These are phyloP conservation scores for Cutaneotrichosporon sp. DNA, from an alignment of 1,284 basidiomycete species.

Conservation along the genomic window DNA sequence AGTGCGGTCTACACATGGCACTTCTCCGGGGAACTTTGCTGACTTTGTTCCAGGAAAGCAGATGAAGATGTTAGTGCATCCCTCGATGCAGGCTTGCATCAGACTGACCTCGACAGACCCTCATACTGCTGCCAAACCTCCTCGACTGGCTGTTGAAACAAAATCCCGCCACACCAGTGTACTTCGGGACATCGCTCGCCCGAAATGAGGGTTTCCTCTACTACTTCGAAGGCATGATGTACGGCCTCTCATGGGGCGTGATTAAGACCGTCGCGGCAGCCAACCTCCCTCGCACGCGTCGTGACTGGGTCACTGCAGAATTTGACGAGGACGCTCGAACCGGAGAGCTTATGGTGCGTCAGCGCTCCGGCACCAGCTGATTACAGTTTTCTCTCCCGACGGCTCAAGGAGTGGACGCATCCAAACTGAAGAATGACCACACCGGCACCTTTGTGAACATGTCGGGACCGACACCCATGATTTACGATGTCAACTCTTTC, in stretches of 20 bases:
- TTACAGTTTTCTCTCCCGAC: slow-evolving; percentile 1
- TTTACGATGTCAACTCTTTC: slow-evolving; percentile 4
- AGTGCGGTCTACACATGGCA: no score
- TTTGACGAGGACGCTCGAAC: slow-evolving; percentile 27
- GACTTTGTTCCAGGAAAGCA: slow-evolving; percentile 15
- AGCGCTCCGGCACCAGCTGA: not conserved
- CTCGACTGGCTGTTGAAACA: slow-evolving; percentile 19
- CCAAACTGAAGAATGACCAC: slow-evolving; percentile 7
- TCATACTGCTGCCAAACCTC: slow-evolving; percentile 24
- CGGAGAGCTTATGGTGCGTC: slow-evolving; percentile 29
- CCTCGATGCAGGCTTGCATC: no score
- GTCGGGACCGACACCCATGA: slow-evolving; percentile 15
- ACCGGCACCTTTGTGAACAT: slow-evolving; percentile 1
- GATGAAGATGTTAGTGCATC: slow-evolving; percentile 25
- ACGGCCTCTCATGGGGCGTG: slow-evolving; percentile 25
- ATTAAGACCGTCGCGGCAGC: slow-evolving; percentile 20
- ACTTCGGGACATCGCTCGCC: slow-evolving; percentile 24
- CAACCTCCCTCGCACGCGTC: slow-evolving; percentile 16
- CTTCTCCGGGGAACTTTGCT: not conserved
- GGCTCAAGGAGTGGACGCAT: slow-evolving; percentile 2
- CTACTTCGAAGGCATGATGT: slow-evolving; percentile 26
- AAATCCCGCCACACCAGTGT: slow-evolving; percentile 16
- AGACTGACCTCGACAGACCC: slow-evolving; percentile 15
- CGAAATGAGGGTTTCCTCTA: slow-evolving; percentile 17
- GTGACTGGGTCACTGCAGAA: slow-evolving; percentile 14